Conservation (phyloP, 768 basidiomycete species). For the Tubosaeta sp. region DNA sequence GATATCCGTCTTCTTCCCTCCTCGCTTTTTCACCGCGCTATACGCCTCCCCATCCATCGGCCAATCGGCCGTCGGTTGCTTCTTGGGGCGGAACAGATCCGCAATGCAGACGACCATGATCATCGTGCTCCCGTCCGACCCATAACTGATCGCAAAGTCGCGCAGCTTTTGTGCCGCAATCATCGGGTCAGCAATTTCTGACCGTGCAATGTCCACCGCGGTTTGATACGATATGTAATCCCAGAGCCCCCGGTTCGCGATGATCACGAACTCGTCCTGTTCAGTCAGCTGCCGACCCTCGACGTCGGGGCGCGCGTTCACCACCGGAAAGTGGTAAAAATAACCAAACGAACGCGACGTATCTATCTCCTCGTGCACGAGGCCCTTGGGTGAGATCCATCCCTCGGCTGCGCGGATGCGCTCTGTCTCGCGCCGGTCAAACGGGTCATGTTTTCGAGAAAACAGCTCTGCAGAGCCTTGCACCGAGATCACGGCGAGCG, state of each 20-base stretch:
- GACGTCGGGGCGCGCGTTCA: slow-evolving; percentile 87
- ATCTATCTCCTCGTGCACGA: slow-evolving; percentile 88
- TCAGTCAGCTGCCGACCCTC: slow-evolving; percentile 64
- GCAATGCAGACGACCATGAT: slow-evolving; percentile 92
- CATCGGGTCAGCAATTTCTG: slow-evolving; percentile 65
- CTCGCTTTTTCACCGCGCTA: slow-evolving; percentile 27
- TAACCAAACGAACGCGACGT: slow-evolving; percentile 93
- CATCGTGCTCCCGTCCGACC: slow-evolving; percentile 90
- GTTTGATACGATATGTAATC: slow-evolving; percentile 91
- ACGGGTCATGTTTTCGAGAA: slow-evolving; percentile 84
- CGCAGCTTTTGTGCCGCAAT: slow-evolving; percentile 95
- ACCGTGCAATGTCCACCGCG: slow-evolving; percentile 91
- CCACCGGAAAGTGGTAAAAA: slow-evolving; percentile 82
- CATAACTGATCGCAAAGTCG: slow-evolving; percentile 96
- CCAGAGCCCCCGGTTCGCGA: slow-evolving; percentile 93
- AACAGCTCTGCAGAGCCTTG: slow-evolving; percentile 70
- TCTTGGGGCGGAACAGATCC: slow-evolving; percentile 64
- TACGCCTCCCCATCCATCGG: slow-evolving; percentile 38
- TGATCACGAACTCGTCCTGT: slow-evolving; percentile 92
- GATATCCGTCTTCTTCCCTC: slow-evolving; percentile 44
- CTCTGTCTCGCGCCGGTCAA: slow-evolving; percentile 75
- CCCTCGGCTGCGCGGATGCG: slow-evolving; percentile 92
- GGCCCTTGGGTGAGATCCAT: slow-evolving; percentile 87
- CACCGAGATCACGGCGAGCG: slow-evolving; percentile 80
- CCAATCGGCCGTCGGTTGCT: slow-evolving; percentile 33